Base-by-base conservation (phyloP, 495 filamentous ascomycete species). In the Podospora tetraspora region DNA sequence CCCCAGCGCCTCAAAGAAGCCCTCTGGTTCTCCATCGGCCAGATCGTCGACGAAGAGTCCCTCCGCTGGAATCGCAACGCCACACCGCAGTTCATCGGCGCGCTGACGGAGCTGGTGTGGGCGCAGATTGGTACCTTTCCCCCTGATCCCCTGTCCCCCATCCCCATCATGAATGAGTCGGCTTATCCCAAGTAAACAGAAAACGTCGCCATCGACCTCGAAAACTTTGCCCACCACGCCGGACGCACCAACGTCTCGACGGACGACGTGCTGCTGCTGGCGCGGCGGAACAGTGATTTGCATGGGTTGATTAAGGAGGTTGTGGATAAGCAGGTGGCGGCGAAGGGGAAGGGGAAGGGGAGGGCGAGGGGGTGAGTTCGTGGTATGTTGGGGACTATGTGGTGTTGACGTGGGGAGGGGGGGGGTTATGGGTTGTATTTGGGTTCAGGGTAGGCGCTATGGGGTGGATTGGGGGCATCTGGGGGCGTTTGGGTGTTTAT, bases 1-100 rank as follows among this genome's bases (percentile, higher is more conserved):
- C n/a, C 59, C 8, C 34, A 97, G 92, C 90, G 90, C 70, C 84
- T 97, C 66, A 99, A 99, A 85, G 88, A 92, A 62, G 92, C 93
- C 34, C 86, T 99, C n/a, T 98, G 94, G 94, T 91, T 90, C 76
- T 85, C 87, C 23, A 88, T 97, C 68, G 94, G 94, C 74, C 91
- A 93, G 75, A 92, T 93, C 61, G 91, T 97, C 59, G 94, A 97
- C 77, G 88, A 94, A 69, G 92, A 96, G 75, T 90, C 88, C 30
- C 79, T 95, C 43, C 83, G 83, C 25, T 82, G 91, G 13, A 89
- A 91, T 73, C 84, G 90, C 68, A 97, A 94, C 78, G 92, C 94
- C 2, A 97, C 93, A 1, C 94, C 93, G 8, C 94, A 97, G 75
- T 99, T 97, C 79, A 97, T 97, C 72, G 94, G 88, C 11, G 92